These are phyloP conservation scores for Paramecium sonneborni DNA, from an alignment of 73 alveolate species.

Conservation along the genomic window DNA sequence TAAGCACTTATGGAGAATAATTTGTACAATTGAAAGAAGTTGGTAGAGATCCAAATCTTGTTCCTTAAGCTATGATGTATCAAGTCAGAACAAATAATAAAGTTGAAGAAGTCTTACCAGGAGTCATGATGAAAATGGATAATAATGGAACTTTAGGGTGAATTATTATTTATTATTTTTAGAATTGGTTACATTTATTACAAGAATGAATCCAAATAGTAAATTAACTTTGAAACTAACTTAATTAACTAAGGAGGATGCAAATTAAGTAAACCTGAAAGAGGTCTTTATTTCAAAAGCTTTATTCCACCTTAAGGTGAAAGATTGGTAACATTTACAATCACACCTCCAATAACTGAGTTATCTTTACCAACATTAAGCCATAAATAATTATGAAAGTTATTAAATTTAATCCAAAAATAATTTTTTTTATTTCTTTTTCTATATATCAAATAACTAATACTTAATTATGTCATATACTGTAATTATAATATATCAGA, in stretches of 20 bases:
- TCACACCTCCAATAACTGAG: constrained; percentile 16
- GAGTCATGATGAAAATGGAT: background rate
- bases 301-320: background rate
- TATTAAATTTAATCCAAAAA: too few relatives aligned
- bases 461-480: background rate
- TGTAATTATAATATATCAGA: background rate
- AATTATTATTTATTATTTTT: background rate
- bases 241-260: background rate
- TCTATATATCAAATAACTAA: background rate
- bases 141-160: constrained; percentile 39
- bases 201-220: background rate
- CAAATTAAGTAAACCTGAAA: constrained; percentile 48
- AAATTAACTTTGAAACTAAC: background rate
- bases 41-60: background rate
- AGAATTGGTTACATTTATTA: background rate
- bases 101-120: constrained; percentile 22
- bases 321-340: background rate
- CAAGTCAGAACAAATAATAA: background rate
- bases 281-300: constrained; percentile 27
- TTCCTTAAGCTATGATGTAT: background rate
- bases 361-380: background rate
- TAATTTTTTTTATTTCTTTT: too few relatives aligned
- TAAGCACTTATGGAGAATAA: constrained; percentile 12
- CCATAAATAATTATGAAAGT: background rate
- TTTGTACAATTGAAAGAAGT: background rate